Base-by-base conservation (phyloP, 768 basidiomycete species). In the Lactarius indigo region DNA sequence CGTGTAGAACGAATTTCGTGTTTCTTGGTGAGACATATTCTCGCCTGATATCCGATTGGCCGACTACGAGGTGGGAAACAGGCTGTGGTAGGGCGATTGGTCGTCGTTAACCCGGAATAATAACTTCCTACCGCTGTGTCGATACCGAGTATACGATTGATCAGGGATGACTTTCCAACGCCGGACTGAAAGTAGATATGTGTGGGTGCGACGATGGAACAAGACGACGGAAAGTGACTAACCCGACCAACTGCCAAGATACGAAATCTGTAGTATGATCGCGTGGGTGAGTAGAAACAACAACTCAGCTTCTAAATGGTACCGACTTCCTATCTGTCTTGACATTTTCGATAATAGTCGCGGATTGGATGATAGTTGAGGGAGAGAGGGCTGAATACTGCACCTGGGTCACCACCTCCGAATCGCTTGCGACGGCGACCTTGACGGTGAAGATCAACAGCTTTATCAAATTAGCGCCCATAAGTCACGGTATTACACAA, bases 91-190 rank as follows among this genome's bases (percentile, higher is more conserved):
- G 13, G 50, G 13, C 26, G 13, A 52, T 52, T 15, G 13, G 50
- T 52, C 6, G 50, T 15, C 13, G 55, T n/a, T 33, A 35, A 57
- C 20, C 57, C 10, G 20, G 20, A 35, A 2, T 12, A n/a, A 33
- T 5, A 6, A n/a, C 3, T 23, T 23, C 57, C 35, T 57, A 57
- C 57, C 57, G 57, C 57, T 33, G 2, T 15, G n/a, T 35, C 8
- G 20, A 57, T n/a, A 23, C 57, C 57, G 57, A 57, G 35, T 57
- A 57, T 33, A 35, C 57, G 57, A 5, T 57, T 57, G 17, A 57
- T 57, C 35, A 57, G 13, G 20, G 57, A 57, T 37, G 57, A 57
- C 57, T 57, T 57, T 35, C 57, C 57, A 9, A 57, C 57, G 13
- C 57, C 57, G 17, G 57, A 31, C 57, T 57, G 57, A 28, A 28